Base-by-base conservation (phyloP, 192 early-diverging fungal genomes). In the Chytriomyces sp. region DNA sequence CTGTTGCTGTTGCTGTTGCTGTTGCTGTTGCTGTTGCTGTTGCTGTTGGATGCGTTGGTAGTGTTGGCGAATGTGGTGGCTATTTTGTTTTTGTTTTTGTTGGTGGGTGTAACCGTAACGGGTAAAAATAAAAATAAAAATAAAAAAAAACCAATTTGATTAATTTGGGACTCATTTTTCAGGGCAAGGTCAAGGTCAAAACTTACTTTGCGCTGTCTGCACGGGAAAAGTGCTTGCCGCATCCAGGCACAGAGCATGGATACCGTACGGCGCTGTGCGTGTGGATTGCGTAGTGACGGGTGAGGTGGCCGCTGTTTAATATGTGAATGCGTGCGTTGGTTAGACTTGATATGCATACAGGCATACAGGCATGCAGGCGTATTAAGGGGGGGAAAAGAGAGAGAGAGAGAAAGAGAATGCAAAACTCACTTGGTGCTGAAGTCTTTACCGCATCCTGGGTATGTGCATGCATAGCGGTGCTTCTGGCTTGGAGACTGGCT, bases 191-290 rank as follows among this genome's bases (percentile, higher is more conserved):
- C n/a, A n/a, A n/a, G n/a, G n/a, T n/a, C n/a, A n/a, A n/a, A n/a
- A n/a, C n/a, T n/a, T 59, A n/a, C 57, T 59, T 59, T 24, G 28
- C 23, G 23, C 47, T 68, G 45, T 68, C 66, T 5, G 66, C 66
- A 46, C 66, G 24, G 5, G 47, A 68, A n/a, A 68, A 68, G 23
- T 28, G n/a, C 13, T 45, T 28, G 16, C 23, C 47, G 66, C 66
- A 68, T 28, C 66, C 66, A 0, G 9, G 13, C 11, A 68, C 66
- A 6, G 35, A 16, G 45, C 66, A 68, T 47, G 11, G 16, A 46
- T 68, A 68, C 66, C 66, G 66, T 0, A 46, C 47, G 2, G 16
- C 16, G 35, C 66, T 45, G 23, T 35, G 35, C 1, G 16, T n/a
- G 45, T 68, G 66, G 10, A 68, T 68, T 18, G 18, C 18, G 18